Conservation (phyloP, 75 land plant genomes). For the Selaginella tamariscina region DNA sequence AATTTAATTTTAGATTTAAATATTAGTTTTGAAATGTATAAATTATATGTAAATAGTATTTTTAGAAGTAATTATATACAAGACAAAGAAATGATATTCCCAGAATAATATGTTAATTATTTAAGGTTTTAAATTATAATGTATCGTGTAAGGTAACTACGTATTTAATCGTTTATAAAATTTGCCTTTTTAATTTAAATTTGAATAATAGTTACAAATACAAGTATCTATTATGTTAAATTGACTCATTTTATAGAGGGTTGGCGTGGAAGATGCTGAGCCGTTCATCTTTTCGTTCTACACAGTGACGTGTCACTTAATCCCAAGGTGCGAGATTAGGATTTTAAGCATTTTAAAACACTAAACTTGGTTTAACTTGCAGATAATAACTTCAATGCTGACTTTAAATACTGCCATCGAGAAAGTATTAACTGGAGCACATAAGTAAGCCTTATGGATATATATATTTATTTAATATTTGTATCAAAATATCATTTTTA, state of each 20-base stretch:
- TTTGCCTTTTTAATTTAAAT: no score
- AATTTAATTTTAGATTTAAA: no score
- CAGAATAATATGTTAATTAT: no score
- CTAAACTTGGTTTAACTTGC: background rate
- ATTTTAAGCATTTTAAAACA: background rate
- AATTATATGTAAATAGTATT: no score
- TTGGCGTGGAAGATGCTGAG: conserved; percentile 22
- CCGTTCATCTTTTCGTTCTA: conserved; percentile 24
- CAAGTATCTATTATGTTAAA: no score
- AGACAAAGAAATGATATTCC: no score
- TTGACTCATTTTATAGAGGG: conserved; percentile 8
- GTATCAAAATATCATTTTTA: background rate
- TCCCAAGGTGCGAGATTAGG: conserved; percentile 22
- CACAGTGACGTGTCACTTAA: conserved; percentile 20
- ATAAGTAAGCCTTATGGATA: conserved; percentile 14
- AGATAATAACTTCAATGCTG: conserved; percentile 28
- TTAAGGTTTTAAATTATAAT: no score
- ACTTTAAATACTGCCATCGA: conserved; percentile 18
- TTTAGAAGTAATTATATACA: no score
- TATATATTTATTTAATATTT: background rate
- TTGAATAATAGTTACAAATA: background rate
- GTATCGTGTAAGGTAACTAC: no score
- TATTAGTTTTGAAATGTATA: no score
- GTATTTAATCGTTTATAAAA: no score
- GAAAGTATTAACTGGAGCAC: conserved; percentile 20